phyloP scores from a whole-genome alignment of 1,284 basidiomycete genomes.

The Pascua guehoae region DNA sequence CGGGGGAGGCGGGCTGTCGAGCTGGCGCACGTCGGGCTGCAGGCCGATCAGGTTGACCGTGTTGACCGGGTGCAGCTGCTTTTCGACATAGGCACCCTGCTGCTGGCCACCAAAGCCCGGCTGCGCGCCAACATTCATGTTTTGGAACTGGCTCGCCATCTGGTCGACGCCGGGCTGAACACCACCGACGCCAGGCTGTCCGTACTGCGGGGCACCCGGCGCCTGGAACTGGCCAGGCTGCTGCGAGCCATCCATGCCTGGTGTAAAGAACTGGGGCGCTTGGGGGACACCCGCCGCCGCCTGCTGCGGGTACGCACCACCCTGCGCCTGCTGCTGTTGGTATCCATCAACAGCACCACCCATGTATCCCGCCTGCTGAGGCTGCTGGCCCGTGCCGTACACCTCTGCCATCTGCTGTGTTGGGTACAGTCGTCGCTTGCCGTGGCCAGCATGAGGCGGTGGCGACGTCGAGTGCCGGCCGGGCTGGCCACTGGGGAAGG shows the following conservation, averaged over 20 bases:
- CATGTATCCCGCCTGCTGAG: conserved; percentile 28
- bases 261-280: conserved; percentile 72
- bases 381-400: conserved; percentile 56
- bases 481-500: conserved; percentile 18
- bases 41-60: conserved; percentile 85
- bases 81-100: conserved; percentile 18
- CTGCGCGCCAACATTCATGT: conserved; percentile 74
- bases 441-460: conserved; percentile 21
- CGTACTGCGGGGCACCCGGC: conserved; percentile 33
- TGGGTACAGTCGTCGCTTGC: conserved; percentile 85
- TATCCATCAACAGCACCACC: conserved; percentile 8
- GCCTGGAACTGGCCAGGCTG: conserved; percentile 8
- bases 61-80: conserved; percentile 57
- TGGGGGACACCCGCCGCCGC: conserved; percentile 44
- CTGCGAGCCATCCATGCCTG: conserved; percentile 62
- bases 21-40: conserved; percentile 81
- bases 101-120: conserved; percentile 41
- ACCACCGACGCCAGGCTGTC: conserved; percentile 30
- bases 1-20: conserved; percentile 77
- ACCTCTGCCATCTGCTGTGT: conserved; percentile 76
- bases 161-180: conserved; percentile 54
- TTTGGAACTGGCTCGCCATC: conserved; percentile 76
- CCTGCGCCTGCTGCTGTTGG: conserved; percentile 43
- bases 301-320: conserved; percentile 33
- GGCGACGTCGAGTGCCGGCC: conserved; percentile 23